Evolutionary conservation across 2,329 filamentous ascomycete genomes (phyloP).

Genomic region (Whalleya microplaca): DNA sequence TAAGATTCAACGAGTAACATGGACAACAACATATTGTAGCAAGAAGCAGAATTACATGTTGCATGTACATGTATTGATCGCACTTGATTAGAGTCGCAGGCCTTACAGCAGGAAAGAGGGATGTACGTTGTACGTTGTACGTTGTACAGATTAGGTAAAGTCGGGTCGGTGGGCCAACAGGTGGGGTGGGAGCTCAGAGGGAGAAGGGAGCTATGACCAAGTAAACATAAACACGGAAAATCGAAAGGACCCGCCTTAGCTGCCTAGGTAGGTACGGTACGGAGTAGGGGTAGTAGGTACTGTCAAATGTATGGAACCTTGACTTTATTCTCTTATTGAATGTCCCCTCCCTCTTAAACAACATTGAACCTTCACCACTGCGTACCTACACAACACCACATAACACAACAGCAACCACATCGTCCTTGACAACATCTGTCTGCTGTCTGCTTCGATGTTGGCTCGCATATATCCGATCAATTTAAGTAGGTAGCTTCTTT

Average conservation of each 20-base stretch:
- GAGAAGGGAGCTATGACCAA: constrained; percentile 21
- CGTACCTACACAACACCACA: background rate
- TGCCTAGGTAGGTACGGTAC: too few relatives aligned
- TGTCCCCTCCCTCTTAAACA: background rate
- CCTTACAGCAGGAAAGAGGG: too few relatives aligned
- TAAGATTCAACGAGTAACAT: too few relatives aligned
- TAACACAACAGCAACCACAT: background rate
- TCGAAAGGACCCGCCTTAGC: constrained; percentile 2
- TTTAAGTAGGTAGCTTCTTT: constrained; percentile 13
- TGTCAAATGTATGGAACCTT: background rate
- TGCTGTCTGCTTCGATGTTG: constrained; percentile 12
- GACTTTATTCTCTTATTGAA: background rate
- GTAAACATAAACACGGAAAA: constrained; percentile 29
- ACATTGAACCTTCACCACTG: too few relatives aligned
- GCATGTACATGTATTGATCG: too few relatives aligned
- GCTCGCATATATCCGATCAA: constrained; percentile 15
- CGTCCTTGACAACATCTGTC: background rate
- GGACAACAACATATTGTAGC: too few relatives aligned
- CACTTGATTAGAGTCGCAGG: too few relatives aligned
- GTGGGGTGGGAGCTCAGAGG: constrained; percentile 2
- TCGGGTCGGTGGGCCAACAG: constrained; percentile 22
- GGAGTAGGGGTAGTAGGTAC: too few relatives aligned
- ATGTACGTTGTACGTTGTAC: too few relatives aligned
- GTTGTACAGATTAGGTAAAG: too few relatives aligned
- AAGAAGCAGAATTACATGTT: too few relatives aligned